Conservation (phyloP, 2,329 filamentous ascomycete species). For the Phyllosticta capitalensis region DNA sequence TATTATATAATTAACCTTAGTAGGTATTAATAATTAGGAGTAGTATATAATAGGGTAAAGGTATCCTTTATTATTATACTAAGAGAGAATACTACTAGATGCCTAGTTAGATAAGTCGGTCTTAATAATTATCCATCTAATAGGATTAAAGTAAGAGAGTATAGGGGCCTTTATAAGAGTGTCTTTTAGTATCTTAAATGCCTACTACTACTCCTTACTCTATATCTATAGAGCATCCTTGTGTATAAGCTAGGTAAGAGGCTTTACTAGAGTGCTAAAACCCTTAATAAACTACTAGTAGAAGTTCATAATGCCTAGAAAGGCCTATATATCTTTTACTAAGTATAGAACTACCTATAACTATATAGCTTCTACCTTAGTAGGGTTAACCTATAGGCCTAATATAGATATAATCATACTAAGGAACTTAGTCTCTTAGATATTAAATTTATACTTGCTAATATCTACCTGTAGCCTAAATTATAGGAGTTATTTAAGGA, state of each 20-base stretch:
- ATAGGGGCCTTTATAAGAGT: not conserved
- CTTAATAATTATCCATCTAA: accelerated
- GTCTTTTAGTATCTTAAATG: too few relatives aligned
- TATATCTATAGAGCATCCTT: not conserved
- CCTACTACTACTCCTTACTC: not conserved
- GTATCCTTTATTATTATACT: not conserved
- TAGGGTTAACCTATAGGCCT: conserved; percentile 9
- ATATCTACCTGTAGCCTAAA: too few relatives aligned
- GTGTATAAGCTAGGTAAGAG: not conserved
- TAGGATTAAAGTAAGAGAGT: not conserved
- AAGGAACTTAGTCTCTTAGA: conserved; percentile 9
- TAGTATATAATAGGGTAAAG: not conserved
- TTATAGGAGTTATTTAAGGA: too few relatives aligned
- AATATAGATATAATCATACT: conserved; percentile 12
- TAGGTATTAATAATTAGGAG: not conserved
- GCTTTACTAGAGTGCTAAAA: not conserved
- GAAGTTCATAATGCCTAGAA: too few relatives aligned
- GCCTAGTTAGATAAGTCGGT: not conserved
- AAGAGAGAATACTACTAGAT: not conserved
- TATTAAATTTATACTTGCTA: too few relatives aligned
- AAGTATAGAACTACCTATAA: too few relatives aligned
- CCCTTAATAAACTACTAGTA: conserved; percentile 1
- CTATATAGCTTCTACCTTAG: conserved; percentile 5
- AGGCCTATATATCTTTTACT: too few relatives aligned
- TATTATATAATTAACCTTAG: not conserved